Conservation (phyloP, 2,329 filamentous ascomycete species). For the Aspergillus persii region DNA sequence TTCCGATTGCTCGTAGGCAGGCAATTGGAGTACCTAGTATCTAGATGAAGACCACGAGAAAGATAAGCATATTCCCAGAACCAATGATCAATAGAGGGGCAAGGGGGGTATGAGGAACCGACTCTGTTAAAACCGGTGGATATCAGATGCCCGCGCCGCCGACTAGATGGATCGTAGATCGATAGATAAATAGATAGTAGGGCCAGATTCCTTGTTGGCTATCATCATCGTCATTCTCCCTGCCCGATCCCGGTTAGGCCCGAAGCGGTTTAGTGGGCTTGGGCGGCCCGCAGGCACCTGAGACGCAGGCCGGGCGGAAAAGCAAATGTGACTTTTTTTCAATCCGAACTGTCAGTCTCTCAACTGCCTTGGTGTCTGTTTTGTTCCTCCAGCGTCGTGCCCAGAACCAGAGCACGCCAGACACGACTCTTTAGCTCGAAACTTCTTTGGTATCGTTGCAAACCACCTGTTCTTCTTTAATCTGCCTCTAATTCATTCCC, state of each 20-base stretch:
- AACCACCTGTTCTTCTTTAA: neutral
- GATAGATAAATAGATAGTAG: too few relatives aligned
- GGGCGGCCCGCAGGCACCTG: slow-evolving; percentile 27
- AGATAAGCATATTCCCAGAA: neutral
- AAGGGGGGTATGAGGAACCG: neutral
- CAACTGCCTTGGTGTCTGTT: slow-evolving; percentile 10
- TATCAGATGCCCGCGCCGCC: neutral
- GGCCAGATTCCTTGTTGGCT: neutral
- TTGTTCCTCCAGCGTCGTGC: slow-evolving; percentile 15
- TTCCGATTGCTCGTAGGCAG: neutral
- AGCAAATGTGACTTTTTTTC: slow-evolving; percentile 35
- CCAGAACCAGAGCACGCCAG: slow-evolving; percentile 23
- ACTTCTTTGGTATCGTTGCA: neutral
- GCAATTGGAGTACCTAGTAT: neutral
- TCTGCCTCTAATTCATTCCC: slow-evolving; percentile 5
- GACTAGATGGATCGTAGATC: neutral
- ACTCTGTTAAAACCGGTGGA: neutral
- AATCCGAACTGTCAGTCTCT: slow-evolving; percentile 9
- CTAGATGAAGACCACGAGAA: neutral
- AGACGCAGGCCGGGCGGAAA: slow-evolving; percentile 26
- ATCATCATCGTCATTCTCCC: neutral
- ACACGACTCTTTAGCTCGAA: slow-evolving; percentile 14
- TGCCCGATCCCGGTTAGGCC: slow-evolving; percentile 10
- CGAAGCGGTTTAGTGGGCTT: slow-evolving; percentile 15
- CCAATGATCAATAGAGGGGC: neutral